phyloP scores from a whole-genome alignment of 495 filamentous ascomycete species.

The Tuber brumale region DNA sequence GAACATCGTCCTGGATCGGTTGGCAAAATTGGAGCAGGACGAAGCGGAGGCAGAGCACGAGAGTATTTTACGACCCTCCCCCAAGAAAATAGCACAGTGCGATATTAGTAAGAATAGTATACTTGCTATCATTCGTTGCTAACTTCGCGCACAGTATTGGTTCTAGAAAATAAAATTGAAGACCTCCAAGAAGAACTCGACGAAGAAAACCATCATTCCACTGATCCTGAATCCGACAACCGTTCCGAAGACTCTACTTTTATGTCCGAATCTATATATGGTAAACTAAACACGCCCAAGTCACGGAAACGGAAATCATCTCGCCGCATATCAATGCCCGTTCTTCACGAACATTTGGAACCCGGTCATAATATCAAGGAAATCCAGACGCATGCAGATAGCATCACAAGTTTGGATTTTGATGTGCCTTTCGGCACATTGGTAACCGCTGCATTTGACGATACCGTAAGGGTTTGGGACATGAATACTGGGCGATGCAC shows the following conservation, averaged over 20 bases:
- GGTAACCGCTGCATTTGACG: conserved; percentile 90
- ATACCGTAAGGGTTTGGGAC: conserved; percentile 97
- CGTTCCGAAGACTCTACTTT: conserved; percentile 53
- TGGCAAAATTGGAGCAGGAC: conserved; percentile 86
- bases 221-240: conserved; percentile 49
- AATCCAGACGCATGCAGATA: conserved; percentile 79
- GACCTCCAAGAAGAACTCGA: conserved; percentile 62
- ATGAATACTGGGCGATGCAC: conserved; percentile 86
- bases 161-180: conserved; percentile 78
- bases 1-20: conserved; percentile 79
- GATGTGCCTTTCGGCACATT: conserved; percentile 93
- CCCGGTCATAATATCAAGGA: conserved; percentile 84
- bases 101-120: conserved; percentile 7
- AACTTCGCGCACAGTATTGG: conserved; percentile 54
- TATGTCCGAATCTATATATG: conserved; percentile 97
- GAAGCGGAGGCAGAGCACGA: conserved; percentile 86
- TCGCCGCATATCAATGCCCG: conserved; percentile 75
- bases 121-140: conserved; percentile 26
- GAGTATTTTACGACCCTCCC: conserved; percentile 46
- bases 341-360: conserved; percentile 91
- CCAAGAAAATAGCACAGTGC: conserved; percentile 4
- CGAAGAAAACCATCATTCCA: conserved; percentile 50
- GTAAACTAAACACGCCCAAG: conserved; percentile 69
- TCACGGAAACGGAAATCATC: conserved; percentile 61
- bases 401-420: conserved; percentile 86